Conservation (phyloP, 2,329 filamentous ascomycete genomes). For the Fusarium domesticum region DNA sequence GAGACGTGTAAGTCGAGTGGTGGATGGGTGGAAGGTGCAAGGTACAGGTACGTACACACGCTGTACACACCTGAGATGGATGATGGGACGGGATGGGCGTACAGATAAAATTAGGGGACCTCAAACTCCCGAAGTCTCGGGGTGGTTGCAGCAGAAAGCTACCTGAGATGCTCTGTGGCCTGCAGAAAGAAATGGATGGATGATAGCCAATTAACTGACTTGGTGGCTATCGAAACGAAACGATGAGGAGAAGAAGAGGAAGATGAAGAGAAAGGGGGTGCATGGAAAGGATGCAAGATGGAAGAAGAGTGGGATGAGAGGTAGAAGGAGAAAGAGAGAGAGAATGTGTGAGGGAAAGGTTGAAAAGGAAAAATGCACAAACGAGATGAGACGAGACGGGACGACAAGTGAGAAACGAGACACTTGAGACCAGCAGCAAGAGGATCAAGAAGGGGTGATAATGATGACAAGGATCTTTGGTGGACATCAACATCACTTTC, state of each 20-base stretch:
- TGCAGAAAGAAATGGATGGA: background rate
- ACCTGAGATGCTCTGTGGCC: background rate
- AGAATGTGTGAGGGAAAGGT: background rate
- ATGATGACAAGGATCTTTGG: slow-evolving; percentile 14
- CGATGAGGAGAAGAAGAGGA: slow-evolving; percentile 5
- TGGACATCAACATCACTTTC: slow-evolving; percentile 13
- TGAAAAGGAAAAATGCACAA: background rate
- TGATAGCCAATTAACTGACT: slow-evolving; percentile 7
- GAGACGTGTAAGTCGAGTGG: background rate
- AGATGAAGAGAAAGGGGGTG: slow-evolving; percentile 10
- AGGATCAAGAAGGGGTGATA: slow-evolving; percentile 16
- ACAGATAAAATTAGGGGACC: slow-evolving; percentile 23
- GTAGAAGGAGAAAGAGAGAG: slow-evolving; percentile 15
- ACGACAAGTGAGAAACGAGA: background rate
- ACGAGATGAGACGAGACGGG: slow-evolving; percentile 18
- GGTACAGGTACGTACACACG: background rate
- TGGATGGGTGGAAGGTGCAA: background rate
- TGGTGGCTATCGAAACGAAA: slow-evolving; percentile 23
- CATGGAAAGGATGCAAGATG: slow-evolving; percentile 15
- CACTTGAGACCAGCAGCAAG: no score
- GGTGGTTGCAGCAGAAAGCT: background rate
- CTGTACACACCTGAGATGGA: background rate
- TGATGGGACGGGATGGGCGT: slow-evolving; percentile 13
- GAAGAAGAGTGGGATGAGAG: slow-evolving; percentile 13
- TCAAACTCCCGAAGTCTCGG: slow-evolving; percentile 14